phyloP scores from a whole-genome alignment of 257 asterid genomes.

The Cinchona pubescens region DNA sequence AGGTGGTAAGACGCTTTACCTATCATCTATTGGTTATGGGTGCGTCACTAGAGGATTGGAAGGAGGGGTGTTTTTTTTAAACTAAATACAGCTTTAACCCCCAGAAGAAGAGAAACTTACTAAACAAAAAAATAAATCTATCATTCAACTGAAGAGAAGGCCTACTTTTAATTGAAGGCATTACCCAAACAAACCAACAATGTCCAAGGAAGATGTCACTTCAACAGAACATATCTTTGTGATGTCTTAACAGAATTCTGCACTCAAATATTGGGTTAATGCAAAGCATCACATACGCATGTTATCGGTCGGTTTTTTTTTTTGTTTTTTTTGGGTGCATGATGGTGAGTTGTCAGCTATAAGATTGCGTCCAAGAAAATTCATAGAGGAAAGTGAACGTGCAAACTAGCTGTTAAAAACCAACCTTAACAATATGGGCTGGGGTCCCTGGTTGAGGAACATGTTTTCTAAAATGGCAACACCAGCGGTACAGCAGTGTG shows the following conservation, averaged over 20 bases:
- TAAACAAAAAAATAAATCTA: not conserved
- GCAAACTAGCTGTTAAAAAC: conserved; percentile 6
- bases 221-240: not conserved
- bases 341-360: not conserved
- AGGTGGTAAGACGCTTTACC: no score
- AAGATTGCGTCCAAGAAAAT: not conserved
- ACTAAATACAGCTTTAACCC: not conserved
- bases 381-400: not conserved
- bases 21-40: no score
- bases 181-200: not conserved
- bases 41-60: no score
- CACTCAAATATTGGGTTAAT: not conserved
- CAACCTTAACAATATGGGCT: conserved; percentile 88
- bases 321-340: no score
- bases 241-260: not conserved
- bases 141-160: not conserved
- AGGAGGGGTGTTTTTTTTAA: no score
- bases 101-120: no score
- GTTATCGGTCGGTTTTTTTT: no score
- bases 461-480: conserved; percentile 96
- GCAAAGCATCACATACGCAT: no score
- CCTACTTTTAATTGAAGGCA: not conserved
- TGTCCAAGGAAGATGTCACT: not conserved
- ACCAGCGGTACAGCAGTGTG: conserved; percentile 86
- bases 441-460: conserved; percentile 99